phyloP scores from a whole-genome alignment of 345 rosid species.

The Salix exigua region DNA sequence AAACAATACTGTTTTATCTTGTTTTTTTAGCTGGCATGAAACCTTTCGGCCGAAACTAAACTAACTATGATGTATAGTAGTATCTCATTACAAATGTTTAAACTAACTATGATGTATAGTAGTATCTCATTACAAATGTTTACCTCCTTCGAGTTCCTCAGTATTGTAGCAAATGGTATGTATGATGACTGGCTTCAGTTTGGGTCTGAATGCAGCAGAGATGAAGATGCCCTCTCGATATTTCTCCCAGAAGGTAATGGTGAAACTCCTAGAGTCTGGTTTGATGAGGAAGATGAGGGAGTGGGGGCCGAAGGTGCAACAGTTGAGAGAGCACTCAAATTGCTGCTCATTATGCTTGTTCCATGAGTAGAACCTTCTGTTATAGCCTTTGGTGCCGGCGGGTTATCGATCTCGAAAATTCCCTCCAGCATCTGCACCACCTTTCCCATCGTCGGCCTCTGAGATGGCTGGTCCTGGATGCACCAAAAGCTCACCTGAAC shows the following conservation, averaged over 20 bases:
- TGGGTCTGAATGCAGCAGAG: slow-evolving; percentile 24
- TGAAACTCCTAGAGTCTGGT: slow-evolving; percentile 36
- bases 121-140: neutral
- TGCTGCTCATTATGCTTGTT: slow-evolving; percentile 39
- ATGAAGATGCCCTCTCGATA: slow-evolving; percentile 35
- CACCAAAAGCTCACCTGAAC: slow-evolving; percentile 25
- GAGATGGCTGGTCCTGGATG: slow-evolving; percentile 30
- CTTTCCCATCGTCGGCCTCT: slow-evolving; percentile 26
- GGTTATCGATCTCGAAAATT: slow-evolving; percentile 40
- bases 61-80: neutral
- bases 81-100: neutral
- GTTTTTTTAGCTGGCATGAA: too few relatives aligned
- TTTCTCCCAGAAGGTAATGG: slow-evolving; percentile 37
- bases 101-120: neutral
- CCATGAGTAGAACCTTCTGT: slow-evolving; percentile 33
- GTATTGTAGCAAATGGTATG: neutral
- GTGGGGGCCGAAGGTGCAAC: slow-evolving; percentile 35
- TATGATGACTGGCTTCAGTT: neutral
- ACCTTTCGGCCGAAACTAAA: too few relatives aligned
- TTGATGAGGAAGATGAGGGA: slow-evolving; percentile 47
- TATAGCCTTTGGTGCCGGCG: slow-evolving; percentile 41
- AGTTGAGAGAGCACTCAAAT: slow-evolving; percentile 37
- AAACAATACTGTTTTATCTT: too few relatives aligned
- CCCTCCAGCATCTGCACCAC: slow-evolving; percentile 41
- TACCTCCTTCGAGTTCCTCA: neutral